These are phyloP conservation scores for Lizonia empirigonia DNA, from an alignment of 2,329 filamentous ascomycete species.

Conservation along the genomic window DNA sequence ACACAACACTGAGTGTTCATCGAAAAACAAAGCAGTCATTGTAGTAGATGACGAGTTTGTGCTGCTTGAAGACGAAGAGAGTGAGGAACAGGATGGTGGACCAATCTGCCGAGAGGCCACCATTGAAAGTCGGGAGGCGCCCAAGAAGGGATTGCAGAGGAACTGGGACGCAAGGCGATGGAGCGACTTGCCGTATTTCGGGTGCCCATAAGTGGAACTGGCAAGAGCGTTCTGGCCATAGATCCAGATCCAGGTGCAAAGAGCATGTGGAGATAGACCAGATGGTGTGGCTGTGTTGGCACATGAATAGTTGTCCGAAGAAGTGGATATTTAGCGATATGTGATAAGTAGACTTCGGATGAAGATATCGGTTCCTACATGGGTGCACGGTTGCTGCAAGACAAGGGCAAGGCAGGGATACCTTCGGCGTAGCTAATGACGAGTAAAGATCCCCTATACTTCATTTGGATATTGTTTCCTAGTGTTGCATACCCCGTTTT, in stretches of 20 bases:
- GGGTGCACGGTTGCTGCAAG: too few species aligned
- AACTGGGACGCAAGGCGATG: constrained; percentile 12
- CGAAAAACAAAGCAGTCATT: background rate
- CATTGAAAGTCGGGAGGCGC: constrained; percentile 28
- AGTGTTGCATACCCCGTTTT: background rate
- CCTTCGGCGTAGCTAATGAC: background rate
- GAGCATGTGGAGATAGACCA: too few species aligned
- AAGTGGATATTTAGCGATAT: background rate
- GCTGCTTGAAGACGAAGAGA: constrained; percentile 13
- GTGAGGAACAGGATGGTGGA: constrained; percentile 25
- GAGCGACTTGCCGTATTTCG: constrained; percentile 17
- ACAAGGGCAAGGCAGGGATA: background rate
- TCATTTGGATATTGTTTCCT: background rate
- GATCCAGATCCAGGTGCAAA: too few species aligned
- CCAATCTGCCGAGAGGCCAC: constrained; percentile 30
- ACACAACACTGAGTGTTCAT: constrained; percentile 3
- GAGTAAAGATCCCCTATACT: background rate
- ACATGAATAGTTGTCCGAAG: too few species aligned
- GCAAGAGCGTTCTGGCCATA: background rate
- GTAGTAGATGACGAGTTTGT: constrained; percentile 23
- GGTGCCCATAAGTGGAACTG: constrained; percentile 1
- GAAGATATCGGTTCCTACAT: background rate
- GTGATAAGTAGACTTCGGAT: background rate
- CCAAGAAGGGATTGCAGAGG: background rate
- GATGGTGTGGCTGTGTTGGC: too few species aligned